phyloP scores from a whole-genome alignment of 2,329 filamentous ascomycete genomes.

The Clonostachys chloroleuca region DNA sequence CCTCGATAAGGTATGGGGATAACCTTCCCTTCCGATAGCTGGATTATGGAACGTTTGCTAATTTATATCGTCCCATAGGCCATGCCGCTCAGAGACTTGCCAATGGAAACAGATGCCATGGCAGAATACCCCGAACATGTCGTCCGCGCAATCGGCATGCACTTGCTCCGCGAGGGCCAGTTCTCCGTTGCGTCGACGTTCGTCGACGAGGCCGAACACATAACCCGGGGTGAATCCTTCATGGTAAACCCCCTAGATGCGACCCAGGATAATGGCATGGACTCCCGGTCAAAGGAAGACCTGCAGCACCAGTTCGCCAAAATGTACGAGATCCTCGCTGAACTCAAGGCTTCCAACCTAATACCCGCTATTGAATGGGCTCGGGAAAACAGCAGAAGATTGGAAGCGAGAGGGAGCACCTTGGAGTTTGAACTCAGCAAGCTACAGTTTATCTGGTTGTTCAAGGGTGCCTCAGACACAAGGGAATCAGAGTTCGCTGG shows the following conservation, averaged over 20 bases:
- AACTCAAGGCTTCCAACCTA: conserved; percentile 69
- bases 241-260: conserved; percentile 6
- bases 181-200: conserved; percentile 87
- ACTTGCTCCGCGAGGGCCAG: conserved; percentile 89
- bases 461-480: conserved; percentile 45
- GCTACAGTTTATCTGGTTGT: conserved; percentile 86
- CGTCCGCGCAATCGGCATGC: conserved; percentile 94
- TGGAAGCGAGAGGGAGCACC: conserved; percentile 83
- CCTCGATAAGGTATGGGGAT: conserved; percentile 65
- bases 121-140: conserved; percentile 72
- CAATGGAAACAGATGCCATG: conserved; percentile 77
- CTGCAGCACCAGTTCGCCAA: conserved; percentile 78
- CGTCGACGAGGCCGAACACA: conserved; percentile 59
- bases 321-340: conserved; percentile 86
- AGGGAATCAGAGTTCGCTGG: conserved; percentile 7
- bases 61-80: conserved; percentile 17
- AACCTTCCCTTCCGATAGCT: background rate
- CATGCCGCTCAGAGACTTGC: conserved; percentile 54
- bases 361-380: conserved; percentile 87
- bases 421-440: conserved; percentile 92
- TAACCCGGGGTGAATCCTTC: conserved; percentile 2
- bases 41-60: background rate
- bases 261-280: conserved; percentile 13
- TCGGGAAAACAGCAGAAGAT: conserved; percentile 58
- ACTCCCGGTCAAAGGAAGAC: conserved; percentile 23